A percentile compares a stretch with the other conserved stretches of the same genome.
Conservation (phyloP, 2,329 filamentous ascomycete genomes). For the Talaromyces sp. region DNA sequence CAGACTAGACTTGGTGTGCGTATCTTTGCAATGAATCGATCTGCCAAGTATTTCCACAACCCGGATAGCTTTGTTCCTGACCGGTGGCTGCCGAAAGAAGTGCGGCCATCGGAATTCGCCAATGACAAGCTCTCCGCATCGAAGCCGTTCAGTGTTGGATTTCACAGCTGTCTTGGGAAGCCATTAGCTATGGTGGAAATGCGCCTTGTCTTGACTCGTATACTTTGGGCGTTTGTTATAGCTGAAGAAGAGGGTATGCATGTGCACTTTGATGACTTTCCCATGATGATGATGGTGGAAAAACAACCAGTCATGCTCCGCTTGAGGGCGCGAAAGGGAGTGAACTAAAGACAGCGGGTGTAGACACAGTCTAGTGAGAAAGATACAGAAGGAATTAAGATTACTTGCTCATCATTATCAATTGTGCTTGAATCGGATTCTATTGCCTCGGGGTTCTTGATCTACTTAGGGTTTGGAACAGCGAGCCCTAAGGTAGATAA, state of each 20-base stretch:
- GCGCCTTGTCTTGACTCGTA: slow-evolving; percentile 2
- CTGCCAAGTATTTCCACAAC: neutral
- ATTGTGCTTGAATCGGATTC: too few species aligned
- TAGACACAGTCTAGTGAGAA: neutral
- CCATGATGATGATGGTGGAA: slow-evolving; percentile 4
- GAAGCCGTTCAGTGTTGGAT: neutral
- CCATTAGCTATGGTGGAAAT: slow-evolving; percentile 2
- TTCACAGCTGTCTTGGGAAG: slow-evolving; percentile 1
- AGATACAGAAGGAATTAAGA: neutral
- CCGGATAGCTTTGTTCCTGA: slow-evolving; percentile 5
- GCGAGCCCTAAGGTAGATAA: neutral
- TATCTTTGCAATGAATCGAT: slow-evolving; percentile 1
- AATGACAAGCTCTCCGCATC: neutral
- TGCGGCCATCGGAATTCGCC: neutral
- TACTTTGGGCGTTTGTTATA: slow-evolving; percentile 5
- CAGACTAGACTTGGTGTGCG: slow-evolving; percentile 2
- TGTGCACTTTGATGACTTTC: neutral
- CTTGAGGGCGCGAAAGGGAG: neutral
- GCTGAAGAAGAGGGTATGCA: neutral
- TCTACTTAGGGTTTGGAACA: neutral
- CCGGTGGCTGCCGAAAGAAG: neutral
- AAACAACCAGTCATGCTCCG: neutral
- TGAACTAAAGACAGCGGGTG: neutral
- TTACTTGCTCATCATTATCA: neutral
- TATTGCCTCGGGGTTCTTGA: too few species aligned